These are phyloP conservation scores for Inga leiocalycina DNA, from an alignment of 306 rosid species.

Conservation along the genomic window DNA sequence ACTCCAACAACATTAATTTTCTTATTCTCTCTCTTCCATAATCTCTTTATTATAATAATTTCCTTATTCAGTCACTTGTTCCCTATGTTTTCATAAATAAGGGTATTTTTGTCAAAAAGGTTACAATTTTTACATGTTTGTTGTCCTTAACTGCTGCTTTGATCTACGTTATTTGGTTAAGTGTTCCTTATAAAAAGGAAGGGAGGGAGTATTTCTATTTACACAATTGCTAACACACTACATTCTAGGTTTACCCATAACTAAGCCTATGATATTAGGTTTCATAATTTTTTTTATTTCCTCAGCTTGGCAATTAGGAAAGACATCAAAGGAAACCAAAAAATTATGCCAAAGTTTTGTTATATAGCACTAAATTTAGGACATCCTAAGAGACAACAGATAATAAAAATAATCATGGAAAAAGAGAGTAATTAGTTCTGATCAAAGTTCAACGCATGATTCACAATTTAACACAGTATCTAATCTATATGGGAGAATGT, in stretches of 20 bases:
- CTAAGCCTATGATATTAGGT: neutral
- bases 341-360: neutral
- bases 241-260: neutral
- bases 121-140: too few species aligned
- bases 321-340: neutral
- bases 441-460: conserved; percentile 7
- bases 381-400: neutral
- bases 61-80: too few species aligned
- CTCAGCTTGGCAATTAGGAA: neutral
- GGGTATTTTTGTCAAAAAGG: too few species aligned
- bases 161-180: too few species aligned
- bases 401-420: neutral
- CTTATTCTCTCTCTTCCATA: too few species aligned
- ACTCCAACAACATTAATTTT: too few species aligned
- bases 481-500: neutral
- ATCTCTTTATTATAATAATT: too few species aligned
- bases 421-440: neutral
- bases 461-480: neutral
- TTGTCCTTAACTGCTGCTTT: too few species aligned
- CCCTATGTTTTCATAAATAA: too few species aligned
- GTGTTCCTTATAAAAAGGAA: too few species aligned
- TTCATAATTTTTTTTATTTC: neutral
- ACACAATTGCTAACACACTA: neutral
- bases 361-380: neutral
- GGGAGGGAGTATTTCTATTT: neutral